Evolutionary conservation across 169 alveolate species (phyloP).

Genomic region (Cytauxzoon felis): DNA sequence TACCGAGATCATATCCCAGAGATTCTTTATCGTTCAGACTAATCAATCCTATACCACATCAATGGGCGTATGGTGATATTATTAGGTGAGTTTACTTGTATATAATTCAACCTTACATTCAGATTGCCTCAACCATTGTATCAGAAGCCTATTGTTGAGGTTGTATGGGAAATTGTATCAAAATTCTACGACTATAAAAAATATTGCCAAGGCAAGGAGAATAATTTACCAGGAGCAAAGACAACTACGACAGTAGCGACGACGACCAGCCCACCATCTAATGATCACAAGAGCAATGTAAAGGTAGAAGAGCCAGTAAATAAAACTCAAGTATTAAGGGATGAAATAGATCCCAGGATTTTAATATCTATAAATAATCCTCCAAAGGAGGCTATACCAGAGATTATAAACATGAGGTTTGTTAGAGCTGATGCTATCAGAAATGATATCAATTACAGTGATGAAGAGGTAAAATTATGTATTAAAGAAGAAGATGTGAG

Average conservation of each 20-base stretch:
- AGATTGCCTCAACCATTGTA: conserved; percentile 10
- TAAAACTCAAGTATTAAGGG: too few relatives aligned
- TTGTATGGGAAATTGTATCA: conserved; percentile 24
- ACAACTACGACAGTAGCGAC: background rate
- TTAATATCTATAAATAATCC: background rate
- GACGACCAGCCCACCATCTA: conserved; percentile 9
- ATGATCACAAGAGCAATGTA: conserved; percentile 1
- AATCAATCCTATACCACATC: conserved; percentile 52
- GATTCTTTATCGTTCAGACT: conserved; percentile 14
- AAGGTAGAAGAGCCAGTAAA: conserved; percentile 12
- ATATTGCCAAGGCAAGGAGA: conserved; percentile 15
- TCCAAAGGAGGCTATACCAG: background rate
- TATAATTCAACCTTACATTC: background rate
- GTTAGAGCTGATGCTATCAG: background rate
- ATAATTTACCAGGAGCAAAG: background rate
- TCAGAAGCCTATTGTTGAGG: conserved; percentile 21
- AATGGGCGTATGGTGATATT: conserved; percentile 36
- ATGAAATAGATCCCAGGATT: background rate
- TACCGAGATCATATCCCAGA: conserved; percentile 41
- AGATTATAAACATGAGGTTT: background rate
- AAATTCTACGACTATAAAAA: conserved; percentile 23
- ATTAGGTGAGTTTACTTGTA: conserved; percentile 2
- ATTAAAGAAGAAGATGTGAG: too few relatives aligned
- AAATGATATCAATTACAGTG: background rate
- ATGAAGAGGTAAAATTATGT: too few relatives aligned